phyloP scores from a whole-genome alignment of 371 early-diverging fungal genomes.

The Apophysomyces variabilis region DNA sequence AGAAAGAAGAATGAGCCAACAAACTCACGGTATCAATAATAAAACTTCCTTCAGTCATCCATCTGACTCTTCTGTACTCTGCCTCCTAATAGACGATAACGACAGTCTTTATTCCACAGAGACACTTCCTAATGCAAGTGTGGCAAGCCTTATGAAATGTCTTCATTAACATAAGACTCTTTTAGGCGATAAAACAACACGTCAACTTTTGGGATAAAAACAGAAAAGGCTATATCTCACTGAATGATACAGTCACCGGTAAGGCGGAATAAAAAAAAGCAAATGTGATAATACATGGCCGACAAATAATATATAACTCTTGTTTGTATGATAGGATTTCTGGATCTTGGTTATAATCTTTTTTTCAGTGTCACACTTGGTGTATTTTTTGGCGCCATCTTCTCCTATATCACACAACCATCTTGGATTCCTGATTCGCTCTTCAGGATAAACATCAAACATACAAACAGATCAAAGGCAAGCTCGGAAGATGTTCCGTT shows the following conservation, averaged over 20 bases:
- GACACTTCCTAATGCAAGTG: background rate
- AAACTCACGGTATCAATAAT: background rate
- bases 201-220: constrained; percentile 27
- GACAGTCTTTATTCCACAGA: too few relatives aligned
- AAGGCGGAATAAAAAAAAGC: constrained; percentile 11
- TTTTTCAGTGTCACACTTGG: constrained; percentile 27
- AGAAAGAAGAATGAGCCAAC: background rate
- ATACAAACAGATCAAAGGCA: constrained; percentile 20
- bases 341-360: constrained; percentile 25
- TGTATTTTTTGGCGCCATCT: constrained; percentile 20
- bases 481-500: constrained; percentile 11
- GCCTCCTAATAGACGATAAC: too few relatives aligned
- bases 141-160: background rate
- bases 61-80: too few relatives aligned
- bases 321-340: constrained; percentile 20
- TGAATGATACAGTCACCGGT: constrained; percentile 22
- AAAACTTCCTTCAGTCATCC: background rate
- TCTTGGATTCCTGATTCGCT: constrained; percentile 33
- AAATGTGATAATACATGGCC: background rate
- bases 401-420: constrained; percentile 29
- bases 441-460: constrained; percentile 16
- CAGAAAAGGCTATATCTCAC: constrained; percentile 33
- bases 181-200: constrained; percentile 22
- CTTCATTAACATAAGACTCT: background rate
- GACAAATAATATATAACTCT: background rate